Conservation (phyloP, 2,329 filamentous ascomycete species). For the Hypoxylon sp. region DNA sequence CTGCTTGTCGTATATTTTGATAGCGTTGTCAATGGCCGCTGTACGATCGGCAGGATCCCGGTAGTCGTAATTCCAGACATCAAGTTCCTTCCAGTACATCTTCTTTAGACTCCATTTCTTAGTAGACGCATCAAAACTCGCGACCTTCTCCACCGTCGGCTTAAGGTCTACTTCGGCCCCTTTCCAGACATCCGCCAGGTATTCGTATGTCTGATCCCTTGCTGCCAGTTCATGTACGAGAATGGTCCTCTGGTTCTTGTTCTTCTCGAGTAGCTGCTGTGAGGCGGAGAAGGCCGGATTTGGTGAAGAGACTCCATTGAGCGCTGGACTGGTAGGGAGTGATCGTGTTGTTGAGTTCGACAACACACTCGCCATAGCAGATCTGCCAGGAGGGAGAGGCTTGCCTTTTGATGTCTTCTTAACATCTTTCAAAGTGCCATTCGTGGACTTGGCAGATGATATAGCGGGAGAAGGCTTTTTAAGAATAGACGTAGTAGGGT, state of each 20-base stretch:
- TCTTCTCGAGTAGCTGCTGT: constrained; percentile 60
- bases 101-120: constrained; percentile 66
- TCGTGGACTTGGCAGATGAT: constrained; percentile 38
- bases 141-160: constrained; percentile 65
- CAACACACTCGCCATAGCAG: constrained; percentile 54
- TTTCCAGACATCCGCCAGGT: constrained; percentile 60
- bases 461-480: constrained; percentile 47
- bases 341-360: constrained; percentile 54
- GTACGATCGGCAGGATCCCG: constrained; percentile 63
- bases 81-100: constrained; percentile 69
- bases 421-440: constrained; percentile 38
- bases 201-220: constrained; percentile 58
- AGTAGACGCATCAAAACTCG: constrained; percentile 57
- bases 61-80: constrained; percentile 70
- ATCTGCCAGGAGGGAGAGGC: constrained; percentile 46
- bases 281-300: constrained; percentile 60
- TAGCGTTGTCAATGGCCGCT: constrained; percentile 67
- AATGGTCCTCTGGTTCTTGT: constrained; percentile 61
- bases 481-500: constrained; percentile 61
- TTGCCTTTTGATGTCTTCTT: constrained; percentile 44
- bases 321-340: constrained; percentile 63
- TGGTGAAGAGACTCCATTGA: constrained; percentile 64
- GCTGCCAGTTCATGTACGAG: constrained; percentile 70
- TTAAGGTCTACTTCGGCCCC: constrained; percentile 64
- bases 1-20: constrained; percentile 67